Conservation (phyloP, 352 stramenopile species). For the Saprolegnia diclina region DNA sequence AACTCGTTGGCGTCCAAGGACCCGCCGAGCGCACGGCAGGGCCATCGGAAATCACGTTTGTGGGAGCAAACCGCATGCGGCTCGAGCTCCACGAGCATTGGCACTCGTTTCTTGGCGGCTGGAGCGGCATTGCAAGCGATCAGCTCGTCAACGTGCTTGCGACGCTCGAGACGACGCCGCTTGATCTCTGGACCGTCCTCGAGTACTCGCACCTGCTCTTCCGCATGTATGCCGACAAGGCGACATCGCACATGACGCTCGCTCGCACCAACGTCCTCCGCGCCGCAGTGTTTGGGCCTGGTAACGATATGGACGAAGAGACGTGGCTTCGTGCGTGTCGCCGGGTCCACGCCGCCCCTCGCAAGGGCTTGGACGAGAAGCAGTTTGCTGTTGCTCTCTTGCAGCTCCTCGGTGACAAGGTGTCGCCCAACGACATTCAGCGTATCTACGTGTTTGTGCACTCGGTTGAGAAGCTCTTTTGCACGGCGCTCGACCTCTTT, state of each 20-base stretch:
- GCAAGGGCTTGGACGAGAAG: conserved; percentile 36
- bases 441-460: conserved; percentile 44
- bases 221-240: conserved; percentile 36
- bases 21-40: conserved; percentile 32
- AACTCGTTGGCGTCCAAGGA: conserved; percentile 32
- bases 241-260: conserved; percentile 32
- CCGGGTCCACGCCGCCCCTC: conserved; percentile 35
- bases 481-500: conserved; percentile 41
- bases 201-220: conserved; percentile 54
- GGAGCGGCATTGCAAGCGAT: conserved; percentile 39
- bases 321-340: conserved; percentile 40
- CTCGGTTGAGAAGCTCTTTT: conserved; percentile 43
- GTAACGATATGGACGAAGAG: conserved; percentile 29
- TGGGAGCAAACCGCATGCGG: conserved; percentile 35
- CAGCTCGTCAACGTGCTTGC: conserved; percentile 46
- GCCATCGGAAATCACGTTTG: conserved; percentile 38
- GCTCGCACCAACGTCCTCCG: conserved; percentile 40
- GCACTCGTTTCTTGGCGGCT: conserved; percentile 47
- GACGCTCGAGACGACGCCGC: conserved; percentile 43
- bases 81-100: conserved; percentile 50
- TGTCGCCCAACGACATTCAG: conserved; percentile 32
- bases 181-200: conserved; percentile 43
- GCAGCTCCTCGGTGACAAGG: conserved; percentile 30
- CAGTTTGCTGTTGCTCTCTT: conserved; percentile 54
- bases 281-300: conserved; percentile 35